These are phyloP conservation scores for Dioscorea alata DNA, from an alignment of 106 monocot genomes.

Conservation along the genomic window DNA sequence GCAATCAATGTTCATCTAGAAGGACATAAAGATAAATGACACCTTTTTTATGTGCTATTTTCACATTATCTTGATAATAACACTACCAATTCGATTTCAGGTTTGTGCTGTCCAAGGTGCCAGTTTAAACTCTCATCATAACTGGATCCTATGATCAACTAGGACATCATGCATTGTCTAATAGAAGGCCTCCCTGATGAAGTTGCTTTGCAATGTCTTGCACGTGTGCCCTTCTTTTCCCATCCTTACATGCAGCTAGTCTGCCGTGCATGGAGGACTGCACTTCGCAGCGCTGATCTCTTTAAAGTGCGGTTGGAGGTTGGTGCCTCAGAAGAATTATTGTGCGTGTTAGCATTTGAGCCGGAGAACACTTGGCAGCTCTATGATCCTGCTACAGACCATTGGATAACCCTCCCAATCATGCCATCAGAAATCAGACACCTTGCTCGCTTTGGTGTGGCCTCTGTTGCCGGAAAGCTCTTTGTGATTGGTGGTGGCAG, in stretches of 20 bases:
- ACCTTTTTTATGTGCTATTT: too few relatives aligned
- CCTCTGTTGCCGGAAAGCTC: conserved; percentile 75
- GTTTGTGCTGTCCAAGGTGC: background rate
- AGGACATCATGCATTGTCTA: conserved; percentile 34
- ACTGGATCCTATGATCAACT: conserved; percentile 12
- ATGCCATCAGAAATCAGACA: conserved; percentile 84
- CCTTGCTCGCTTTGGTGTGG: conserved; percentile 80
- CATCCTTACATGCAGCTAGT: conserved; percentile 57
- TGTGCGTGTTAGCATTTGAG: conserved; percentile 87
- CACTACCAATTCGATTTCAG: background rate
- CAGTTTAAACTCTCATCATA: background rate
- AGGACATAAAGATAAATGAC: too few relatives aligned
- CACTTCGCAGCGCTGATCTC: conserved; percentile 50
- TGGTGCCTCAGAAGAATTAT: conserved; percentile 58
- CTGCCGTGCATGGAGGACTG: conserved; percentile 59
- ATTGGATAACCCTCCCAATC: conserved; percentile 79
- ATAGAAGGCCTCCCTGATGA: conserved; percentile 91
- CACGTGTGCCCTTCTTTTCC: conserved; percentile 77
- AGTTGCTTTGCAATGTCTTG: conserved; percentile 71
- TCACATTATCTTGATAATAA: too few relatives aligned
- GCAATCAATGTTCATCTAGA: too few relatives aligned
- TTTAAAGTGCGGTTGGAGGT: conserved; percentile 46
- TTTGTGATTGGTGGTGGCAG: conserved; percentile 94
- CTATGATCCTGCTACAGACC: conserved; percentile 70
- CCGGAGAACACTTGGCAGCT: conserved; percentile 93